These are phyloP conservation scores for Podospora appendiculata DNA, from an alignment of 495 filamentous ascomycete genomes.

Conservation along the genomic window DNA sequence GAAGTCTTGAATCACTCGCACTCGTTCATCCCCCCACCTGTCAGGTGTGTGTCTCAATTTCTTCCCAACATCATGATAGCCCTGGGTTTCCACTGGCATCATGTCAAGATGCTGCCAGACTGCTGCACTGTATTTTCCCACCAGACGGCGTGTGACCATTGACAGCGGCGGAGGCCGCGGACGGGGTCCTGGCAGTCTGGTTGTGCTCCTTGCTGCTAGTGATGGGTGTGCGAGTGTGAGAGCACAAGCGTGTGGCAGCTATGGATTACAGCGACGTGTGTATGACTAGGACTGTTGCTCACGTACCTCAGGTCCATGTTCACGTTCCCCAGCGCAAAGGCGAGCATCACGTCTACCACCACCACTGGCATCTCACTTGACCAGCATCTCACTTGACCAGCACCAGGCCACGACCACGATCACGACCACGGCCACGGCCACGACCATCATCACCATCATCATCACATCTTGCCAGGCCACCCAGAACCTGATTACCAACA, in stretches of 20 bases:
- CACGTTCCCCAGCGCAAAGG: slow-evolving; percentile 2
- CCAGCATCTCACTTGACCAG: not conserved
- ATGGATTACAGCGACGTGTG: not conserved
- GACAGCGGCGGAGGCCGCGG: too few species aligned
- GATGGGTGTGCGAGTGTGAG: not conserved
- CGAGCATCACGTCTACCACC: not conserved
- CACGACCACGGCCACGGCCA: too few species aligned
- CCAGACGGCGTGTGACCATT: too few species aligned
- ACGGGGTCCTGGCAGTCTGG: too few species aligned
- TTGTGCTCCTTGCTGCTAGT: not conserved
- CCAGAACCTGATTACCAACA: not conserved
- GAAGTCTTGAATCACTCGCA: not conserved
- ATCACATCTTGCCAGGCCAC: not conserved
- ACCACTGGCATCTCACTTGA: not conserved
- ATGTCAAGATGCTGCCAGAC: not conserved
- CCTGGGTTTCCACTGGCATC: not conserved
- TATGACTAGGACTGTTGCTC: slow-evolving; percentile 1
- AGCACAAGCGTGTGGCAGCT: not conserved
- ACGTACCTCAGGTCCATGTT: slow-evolving; percentile 6
- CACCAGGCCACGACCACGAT: too few species aligned
- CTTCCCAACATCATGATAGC: not conserved
- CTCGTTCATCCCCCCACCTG: not conserved
- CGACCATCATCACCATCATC: not conserved
- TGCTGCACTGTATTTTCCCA: not conserved
- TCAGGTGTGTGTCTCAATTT: slow-evolving; percentile 8